A percentile compares a stretch with the other conserved stretches of the same genome.
Evolutionary conservation across 2,329 filamentous ascomycete genomes (phyloP).

Genomic region (Ramularia collo-cygni): DNA sequence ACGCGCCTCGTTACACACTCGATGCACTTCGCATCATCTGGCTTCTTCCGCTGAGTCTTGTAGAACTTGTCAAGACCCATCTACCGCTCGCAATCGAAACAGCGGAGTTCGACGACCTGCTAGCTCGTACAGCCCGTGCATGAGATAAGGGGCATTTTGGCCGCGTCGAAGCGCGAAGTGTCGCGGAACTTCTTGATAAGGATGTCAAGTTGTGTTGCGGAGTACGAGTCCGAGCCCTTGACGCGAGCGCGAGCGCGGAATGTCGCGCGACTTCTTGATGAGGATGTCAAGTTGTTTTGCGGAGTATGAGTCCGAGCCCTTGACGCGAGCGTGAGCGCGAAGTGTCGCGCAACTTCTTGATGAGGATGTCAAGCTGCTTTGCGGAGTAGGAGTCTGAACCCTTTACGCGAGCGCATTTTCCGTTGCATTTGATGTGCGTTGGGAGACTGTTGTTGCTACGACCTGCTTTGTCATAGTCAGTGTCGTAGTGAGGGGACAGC

Average conservation of each 20-base stretch:
- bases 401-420: constrained; percentile 11
- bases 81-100: constrained; percentile 18
- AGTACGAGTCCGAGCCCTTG: constrained; percentile 3
- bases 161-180: constrained; percentile 7
- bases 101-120: constrained; percentile 21
- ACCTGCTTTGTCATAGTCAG: no score
- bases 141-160: constrained; percentile 9
- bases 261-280: no score
- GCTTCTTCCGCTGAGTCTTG: constrained; percentile 21
- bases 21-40: constrained; percentile 20
- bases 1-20: constrained; percentile 14
- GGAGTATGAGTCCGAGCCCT: no score
- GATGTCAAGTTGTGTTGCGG: background rate
- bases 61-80: constrained; percentile 21
- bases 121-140: constrained; percentile 19
- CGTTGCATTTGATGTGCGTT: constrained; percentile 12
- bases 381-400: constrained; percentile 1
- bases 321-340: no score
- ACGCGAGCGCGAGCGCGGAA: constrained; percentile 9
- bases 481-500: no score
- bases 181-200: background rate
- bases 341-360: background rate
- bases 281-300: no score
- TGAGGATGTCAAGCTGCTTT: background rate
- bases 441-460: no score